These are phyloP conservation scores for Candida insectorum DNA, from an alignment of 805 yeast species.

Conservation along the genomic window DNA sequence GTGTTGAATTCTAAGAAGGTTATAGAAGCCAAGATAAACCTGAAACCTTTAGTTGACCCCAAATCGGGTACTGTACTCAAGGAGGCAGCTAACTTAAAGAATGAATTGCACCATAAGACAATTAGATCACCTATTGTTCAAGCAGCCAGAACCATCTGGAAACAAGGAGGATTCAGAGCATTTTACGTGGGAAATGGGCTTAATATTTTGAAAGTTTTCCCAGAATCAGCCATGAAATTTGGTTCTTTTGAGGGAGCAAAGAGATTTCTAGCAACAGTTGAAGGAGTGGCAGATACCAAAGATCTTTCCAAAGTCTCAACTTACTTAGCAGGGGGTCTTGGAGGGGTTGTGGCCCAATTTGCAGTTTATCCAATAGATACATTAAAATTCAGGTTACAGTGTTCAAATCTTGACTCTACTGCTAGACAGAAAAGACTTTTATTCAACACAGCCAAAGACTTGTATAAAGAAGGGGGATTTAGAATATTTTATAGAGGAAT, in stretches of 20 bases:
- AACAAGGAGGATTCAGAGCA: constrained; percentile 81
- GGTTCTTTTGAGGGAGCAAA: constrained; percentile 92
- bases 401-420: constrained; percentile 72
- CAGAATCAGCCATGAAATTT: constrained; percentile 96
- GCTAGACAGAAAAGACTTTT: constrained; percentile 61
- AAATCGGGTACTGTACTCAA: too few relatives aligned
- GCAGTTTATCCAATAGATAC: constrained; percentile 96
- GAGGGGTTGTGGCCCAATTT: constrained; percentile 91
- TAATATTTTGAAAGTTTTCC: constrained; percentile 90
- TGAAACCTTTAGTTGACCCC: constrained; percentile 12
- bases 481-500: constrained; percentile 82
- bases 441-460: constrained; percentile 64
- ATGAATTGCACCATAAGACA: constrained; percentile 19
- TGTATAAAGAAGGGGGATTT: constrained; percentile 79
- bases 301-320: constrained; percentile 75
- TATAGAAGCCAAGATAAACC: constrained; percentile 15
- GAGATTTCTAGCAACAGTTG: constrained; percentile 64
- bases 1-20: constrained; percentile 54
- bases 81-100: constrained; percentile 1
- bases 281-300: constrained; percentile 69
- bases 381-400: constrained; percentile 86
- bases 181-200: constrained; percentile 96
- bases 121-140: constrained; percentile 73
- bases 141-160: constrained; percentile 78
- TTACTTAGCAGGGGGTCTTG: constrained; percentile 91